Base-by-base conservation (phyloP, 2,329 filamentous ascomycete species). In the Ceratocystis diversiconidia region DNA sequence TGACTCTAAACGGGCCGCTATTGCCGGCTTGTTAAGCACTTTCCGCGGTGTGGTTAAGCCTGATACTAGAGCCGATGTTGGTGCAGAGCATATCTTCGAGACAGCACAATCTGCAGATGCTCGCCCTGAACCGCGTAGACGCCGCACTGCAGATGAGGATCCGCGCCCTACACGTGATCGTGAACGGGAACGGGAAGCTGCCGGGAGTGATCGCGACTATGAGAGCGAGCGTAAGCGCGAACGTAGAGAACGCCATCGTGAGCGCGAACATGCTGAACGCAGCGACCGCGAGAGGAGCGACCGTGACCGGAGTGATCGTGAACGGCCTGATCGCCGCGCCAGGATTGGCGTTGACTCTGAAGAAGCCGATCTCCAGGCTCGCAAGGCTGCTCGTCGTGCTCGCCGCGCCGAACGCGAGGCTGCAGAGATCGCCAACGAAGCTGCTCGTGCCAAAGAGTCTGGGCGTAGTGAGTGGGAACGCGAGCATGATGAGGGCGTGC, bases 21-120 rank as follows among this genome's bases (percentile, higher is more conserved):
- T 86, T 28, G 78, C 80, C 30, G 80, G 82, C 32, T 77, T 90
- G 5, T 85, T 91, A 69, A 83, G 84, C 62, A 82, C 83, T 36
- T 73, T 86, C 15, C 75, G 74, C 66, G 79, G 79, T 68, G 77
- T 78, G 61, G 74, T 79, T 7, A 78, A 77, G 68, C 70, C 77
- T 12, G 78, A 80, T 55, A 71, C 73, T 62, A 70, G 7, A 17
- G 30, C 32, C 8, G 65, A 67, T 44, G 46, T 22, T 15, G 19
- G 32, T 8, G 48, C 61, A 30, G 22, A 30, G 5, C 52, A 61
- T 17, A 15, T 32, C 10, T 60, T 10, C 19, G 60, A 62, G 55
- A 10, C 48, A 15, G 5, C 32, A 41, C 60, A 48, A 5, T 19
- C 60, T 36, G 19, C 57, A 50, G 55, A 28, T 25, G 25, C 10